phyloP scores from a whole-genome alignment of 2,329 filamentous ascomycete species.

The Coniochaeta ligniaria region DNA sequence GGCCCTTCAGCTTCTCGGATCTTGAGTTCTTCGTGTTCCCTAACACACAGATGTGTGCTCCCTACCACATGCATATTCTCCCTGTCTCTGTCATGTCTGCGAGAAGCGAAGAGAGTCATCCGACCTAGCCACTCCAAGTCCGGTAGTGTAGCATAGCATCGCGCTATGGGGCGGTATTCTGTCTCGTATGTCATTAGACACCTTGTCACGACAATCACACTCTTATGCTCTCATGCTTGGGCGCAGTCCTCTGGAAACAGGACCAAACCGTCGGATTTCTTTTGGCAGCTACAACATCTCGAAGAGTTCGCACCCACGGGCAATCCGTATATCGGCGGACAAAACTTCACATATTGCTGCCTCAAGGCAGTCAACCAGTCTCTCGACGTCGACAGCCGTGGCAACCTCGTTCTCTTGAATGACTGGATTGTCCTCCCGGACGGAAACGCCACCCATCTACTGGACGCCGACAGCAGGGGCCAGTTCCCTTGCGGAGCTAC shows the following conservation, averaged over 20 bases:
- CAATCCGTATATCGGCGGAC: slow-evolving; percentile 9
- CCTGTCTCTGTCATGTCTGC: no score
- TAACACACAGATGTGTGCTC: background rate
- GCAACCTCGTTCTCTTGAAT: slow-evolving; percentile 3
- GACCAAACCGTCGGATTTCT: background rate
- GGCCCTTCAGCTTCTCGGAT: background rate
- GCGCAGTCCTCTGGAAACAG: slow-evolving; percentile 2
- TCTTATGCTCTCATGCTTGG: background rate
- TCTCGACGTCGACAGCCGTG: slow-evolving; percentile 7
- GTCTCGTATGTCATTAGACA: background rate
- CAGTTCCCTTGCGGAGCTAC: slow-evolving; percentile 17
- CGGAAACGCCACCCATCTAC: slow-evolving; percentile 1
- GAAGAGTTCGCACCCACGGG: background rate
- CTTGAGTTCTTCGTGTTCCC: background rate
- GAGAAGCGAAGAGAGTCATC: background rate
- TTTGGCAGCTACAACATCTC: slow-evolving; percentile 10
- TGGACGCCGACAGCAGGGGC: slow-evolving; percentile 4
- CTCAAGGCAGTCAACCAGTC: slow-evolving; percentile 14
- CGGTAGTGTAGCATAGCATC: background rate
- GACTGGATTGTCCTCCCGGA: slow-evolving; percentile 7
- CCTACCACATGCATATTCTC: background rate
- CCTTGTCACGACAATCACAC: background rate
- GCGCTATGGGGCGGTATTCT: background rate
- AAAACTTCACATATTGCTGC: slow-evolving; percentile 19
- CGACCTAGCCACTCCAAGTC: background rate